phyloP scores from a whole-genome alignment of 768 basidiomycete species.

The Suillus lakei region DNA sequence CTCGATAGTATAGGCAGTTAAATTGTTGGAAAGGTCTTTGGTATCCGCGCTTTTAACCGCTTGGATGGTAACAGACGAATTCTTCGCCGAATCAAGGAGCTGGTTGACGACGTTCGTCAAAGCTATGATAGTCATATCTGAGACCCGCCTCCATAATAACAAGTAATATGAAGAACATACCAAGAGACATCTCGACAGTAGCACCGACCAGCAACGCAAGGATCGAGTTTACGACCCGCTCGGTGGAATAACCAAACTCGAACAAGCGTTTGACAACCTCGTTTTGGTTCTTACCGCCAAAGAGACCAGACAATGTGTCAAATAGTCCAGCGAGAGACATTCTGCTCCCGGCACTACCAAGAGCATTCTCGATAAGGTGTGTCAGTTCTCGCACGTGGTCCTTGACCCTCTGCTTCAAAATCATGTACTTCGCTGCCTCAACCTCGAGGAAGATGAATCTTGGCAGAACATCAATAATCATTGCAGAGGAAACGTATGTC shows the following conservation, averaged over 20 bases:
- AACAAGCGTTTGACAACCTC: constrained; percentile 62
- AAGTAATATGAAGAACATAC: constrained; percentile 38
- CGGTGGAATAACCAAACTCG: constrained; percentile 57
- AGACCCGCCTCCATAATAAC: not conserved
- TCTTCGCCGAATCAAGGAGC: constrained; percentile 56
- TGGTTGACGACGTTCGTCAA: constrained; percentile 69
- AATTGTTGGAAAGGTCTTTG: constrained; percentile 38
- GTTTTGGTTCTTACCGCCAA: constrained; percentile 49
- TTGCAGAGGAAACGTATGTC: not conserved
- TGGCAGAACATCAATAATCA: not conserved
- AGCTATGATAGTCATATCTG: constrained; percentile 40
- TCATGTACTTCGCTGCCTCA: constrained; percentile 62
- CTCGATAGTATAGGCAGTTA: constrained; percentile 68
- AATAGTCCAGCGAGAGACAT: constrained; percentile 45
- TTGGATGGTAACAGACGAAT: constrained; percentile 40
- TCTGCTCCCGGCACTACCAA: constrained; percentile 48
- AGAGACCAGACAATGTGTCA: constrained; percentile 50
- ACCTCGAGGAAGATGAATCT: constrained; percentile 81
- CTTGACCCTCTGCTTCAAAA: constrained; percentile 55
- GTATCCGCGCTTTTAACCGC: constrained; percentile 32
- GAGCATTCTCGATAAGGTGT: constrained; percentile 56
- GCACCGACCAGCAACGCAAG: constrained; percentile 72
- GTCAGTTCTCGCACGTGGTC: constrained; percentile 57
- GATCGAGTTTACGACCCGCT: constrained; percentile 69
- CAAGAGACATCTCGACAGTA: constrained; percentile 71